Evolutionary conservation across 2,329 filamentous ascomycete genomes (phyloP).

Genomic region (Colletotrichum sp.): DNA sequence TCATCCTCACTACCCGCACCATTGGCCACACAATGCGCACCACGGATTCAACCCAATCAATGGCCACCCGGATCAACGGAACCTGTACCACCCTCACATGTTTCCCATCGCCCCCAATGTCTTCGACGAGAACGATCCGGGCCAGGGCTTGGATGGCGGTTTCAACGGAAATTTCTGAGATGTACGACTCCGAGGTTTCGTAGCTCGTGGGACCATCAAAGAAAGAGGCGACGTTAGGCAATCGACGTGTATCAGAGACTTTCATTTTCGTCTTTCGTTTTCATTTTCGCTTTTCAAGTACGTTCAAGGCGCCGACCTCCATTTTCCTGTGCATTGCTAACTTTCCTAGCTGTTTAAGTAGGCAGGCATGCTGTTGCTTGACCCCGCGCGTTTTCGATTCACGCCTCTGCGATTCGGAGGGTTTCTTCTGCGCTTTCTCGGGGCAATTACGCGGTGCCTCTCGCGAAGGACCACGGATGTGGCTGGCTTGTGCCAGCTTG

Average conservation of each 20-base stretch:
- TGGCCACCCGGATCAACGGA: background rate
- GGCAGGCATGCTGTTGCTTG: background rate
- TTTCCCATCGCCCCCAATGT: background rate
- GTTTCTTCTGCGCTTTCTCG: background rate
- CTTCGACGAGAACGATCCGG: background rate
- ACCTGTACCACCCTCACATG: background rate
- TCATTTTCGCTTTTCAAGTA: background rate
- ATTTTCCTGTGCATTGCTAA: background rate
- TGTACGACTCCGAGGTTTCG: background rate
- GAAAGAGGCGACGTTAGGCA: background rate
- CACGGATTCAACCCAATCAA: background rate
- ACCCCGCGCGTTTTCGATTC: background rate
- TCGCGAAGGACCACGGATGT: background rate
- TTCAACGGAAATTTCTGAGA: background rate
- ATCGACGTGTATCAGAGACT: background rate
- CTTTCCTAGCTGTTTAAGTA: conserved; percentile 11
- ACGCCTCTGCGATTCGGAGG: background rate
- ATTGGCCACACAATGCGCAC: background rate
- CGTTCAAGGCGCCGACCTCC: too few relatives aligned
- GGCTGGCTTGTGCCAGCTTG: background rate
- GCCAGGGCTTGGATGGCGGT: background rate
- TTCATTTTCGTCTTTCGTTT: background rate
- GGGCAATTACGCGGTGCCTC: background rate
- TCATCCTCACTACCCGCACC: background rate
- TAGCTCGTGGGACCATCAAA: background rate